phyloP scores from a whole-genome alignment of 2,329 filamentous ascomycete species.

The Graphilbum sp. region DNA sequence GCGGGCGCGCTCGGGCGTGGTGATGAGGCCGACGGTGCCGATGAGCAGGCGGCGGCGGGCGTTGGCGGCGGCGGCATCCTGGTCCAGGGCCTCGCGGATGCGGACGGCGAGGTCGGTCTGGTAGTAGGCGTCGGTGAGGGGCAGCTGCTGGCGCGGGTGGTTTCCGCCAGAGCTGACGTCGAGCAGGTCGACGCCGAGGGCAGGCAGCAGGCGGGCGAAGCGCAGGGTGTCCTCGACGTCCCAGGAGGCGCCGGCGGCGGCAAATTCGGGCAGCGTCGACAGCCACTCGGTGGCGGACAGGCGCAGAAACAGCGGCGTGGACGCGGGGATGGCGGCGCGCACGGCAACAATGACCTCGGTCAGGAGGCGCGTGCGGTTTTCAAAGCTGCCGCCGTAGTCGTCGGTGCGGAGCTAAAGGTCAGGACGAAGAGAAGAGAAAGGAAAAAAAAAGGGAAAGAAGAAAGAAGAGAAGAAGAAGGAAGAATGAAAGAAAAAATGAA shows the following conservation, averaged over 20 bases:
- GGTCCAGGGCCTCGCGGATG: constrained; percentile 49
- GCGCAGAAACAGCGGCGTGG: constrained; percentile 40
- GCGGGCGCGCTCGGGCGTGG: constrained; percentile 50
- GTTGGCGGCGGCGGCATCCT: constrained; percentile 26
- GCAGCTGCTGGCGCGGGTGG: constrained; percentile 42
- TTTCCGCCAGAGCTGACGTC: constrained; percentile 71
- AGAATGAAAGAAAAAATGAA: too few relatives aligned
- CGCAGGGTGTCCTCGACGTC: constrained; percentile 48
- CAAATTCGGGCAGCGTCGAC: constrained; percentile 18
- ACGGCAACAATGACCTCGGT: constrained; percentile 35
- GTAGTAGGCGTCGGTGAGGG: constrained; percentile 45
- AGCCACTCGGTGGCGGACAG: constrained; percentile 50
- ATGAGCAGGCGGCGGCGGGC: constrained; percentile 37
- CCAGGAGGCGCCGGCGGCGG: constrained; percentile 36
- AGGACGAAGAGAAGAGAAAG: background rate
- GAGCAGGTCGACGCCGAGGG: constrained; percentile 61
- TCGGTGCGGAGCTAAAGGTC: constrained; percentile 35
- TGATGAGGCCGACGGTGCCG: constrained; percentile 60
- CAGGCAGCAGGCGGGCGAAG: constrained; percentile 54
- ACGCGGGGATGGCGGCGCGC: constrained; percentile 32
- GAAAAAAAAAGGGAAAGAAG: constrained; percentile 1
- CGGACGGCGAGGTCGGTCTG: constrained; percentile 57
- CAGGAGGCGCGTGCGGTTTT: constrained; percentile 48
- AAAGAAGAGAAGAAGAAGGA: background rate
- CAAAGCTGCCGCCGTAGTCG: constrained; percentile 47